Percentiles rank a stretch among this genome's conserved stretches.
Conservation (phyloP, 305 asterid species). For the Solanum hybrid region DNA sequence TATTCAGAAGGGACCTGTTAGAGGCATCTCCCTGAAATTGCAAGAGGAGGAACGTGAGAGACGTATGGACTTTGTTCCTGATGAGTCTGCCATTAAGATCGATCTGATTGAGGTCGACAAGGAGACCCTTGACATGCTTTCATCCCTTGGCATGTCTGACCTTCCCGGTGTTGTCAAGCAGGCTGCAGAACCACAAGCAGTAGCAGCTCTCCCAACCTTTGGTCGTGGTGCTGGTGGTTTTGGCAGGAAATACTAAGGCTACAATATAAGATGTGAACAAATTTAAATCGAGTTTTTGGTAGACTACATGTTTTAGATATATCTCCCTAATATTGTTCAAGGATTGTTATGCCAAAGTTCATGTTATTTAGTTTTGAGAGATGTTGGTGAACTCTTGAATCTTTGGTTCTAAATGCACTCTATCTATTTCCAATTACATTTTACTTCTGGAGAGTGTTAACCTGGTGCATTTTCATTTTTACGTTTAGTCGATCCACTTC, state of each 20-base stretch:
- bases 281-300: not conserved
- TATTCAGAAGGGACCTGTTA: constrained; percentile 36
- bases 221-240: constrained; percentile 13
- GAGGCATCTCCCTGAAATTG: constrained; percentile 36
- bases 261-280: not conserved
- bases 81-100: constrained; percentile 30
- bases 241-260: constrained; percentile 3
- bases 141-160: constrained; percentile 18
- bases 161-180: constrained; percentile 19
- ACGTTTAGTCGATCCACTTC: not conserved
- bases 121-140: constrained; percentile 22
- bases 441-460: not conserved
- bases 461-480: not conserved
- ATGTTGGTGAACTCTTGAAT: not conserved
- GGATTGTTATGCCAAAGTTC: not conserved
- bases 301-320: not conserved
- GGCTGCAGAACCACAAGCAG: constrained; percentile 4
- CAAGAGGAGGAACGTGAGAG: constrained; percentile 41
- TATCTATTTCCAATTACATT: not conserved
- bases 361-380: not conserved
- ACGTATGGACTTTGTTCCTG: constrained; percentile 38
- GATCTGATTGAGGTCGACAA: constrained; percentile 20
- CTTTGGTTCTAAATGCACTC: not conserved
- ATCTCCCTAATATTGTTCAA: not conserved
- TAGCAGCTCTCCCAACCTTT: constrained; percentile 4